These are phyloP conservation scores for Xanthoconium stramineum DNA, from an alignment of 768 basidiomycete genomes.

Conservation along the genomic window DNA sequence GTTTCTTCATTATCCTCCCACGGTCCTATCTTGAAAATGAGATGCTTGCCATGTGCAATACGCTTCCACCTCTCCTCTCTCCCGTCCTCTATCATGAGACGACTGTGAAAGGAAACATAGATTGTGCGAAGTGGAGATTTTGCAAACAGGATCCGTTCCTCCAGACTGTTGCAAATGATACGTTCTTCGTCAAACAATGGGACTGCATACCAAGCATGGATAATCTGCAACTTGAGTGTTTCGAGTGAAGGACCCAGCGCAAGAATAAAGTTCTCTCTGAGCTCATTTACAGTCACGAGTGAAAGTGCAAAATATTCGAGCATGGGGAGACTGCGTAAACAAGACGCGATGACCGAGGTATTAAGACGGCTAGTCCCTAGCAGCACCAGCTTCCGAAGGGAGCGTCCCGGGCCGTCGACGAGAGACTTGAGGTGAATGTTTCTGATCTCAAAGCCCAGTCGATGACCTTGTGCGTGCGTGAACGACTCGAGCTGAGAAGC, in stretches of 20 bases:
- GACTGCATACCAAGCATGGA: slow-evolving; percentile 32
- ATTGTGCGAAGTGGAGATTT: slow-evolving; percentile 6
- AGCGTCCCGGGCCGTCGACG: slow-evolving; percentile 10
- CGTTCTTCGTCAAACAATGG: slow-evolving; percentile 33
- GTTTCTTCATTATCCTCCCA: slow-evolving; percentile 26
- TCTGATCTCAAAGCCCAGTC: slow-evolving; percentile 37
- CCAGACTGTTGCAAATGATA: slow-evolving; percentile 30
- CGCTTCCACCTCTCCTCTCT: slow-evolving; percentile 23
- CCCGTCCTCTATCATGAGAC: slow-evolving; percentile 20
- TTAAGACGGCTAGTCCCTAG: slow-evolving; percentile 35
- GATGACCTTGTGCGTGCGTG: slow-evolving; percentile 31
- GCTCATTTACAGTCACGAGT: slow-evolving; percentile 34
- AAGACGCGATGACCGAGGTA: slow-evolving; percentile 27
- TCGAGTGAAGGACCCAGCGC: slow-evolving; percentile 27
- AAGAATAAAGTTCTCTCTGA: slow-evolving; percentile 30
- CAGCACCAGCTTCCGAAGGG: slow-evolving; percentile 34
- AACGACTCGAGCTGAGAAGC: slow-evolving; percentile 34
- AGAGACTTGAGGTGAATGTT: slow-evolving; percentile 34
- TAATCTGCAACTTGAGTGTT: slow-evolving; percentile 36
- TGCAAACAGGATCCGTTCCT: slow-evolving; percentile 15
- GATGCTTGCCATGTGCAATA: slow-evolving; percentile 21
- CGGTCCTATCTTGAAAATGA: slow-evolving; percentile 26
- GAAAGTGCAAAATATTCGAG: slow-evolving; percentile 38
- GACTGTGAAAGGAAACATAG: slow-evolving; percentile 18
- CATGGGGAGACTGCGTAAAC: slow-evolving; percentile 23